Conservation (phyloP, 768 basidiomycete species). For the Termitomyces sp. region DNA sequence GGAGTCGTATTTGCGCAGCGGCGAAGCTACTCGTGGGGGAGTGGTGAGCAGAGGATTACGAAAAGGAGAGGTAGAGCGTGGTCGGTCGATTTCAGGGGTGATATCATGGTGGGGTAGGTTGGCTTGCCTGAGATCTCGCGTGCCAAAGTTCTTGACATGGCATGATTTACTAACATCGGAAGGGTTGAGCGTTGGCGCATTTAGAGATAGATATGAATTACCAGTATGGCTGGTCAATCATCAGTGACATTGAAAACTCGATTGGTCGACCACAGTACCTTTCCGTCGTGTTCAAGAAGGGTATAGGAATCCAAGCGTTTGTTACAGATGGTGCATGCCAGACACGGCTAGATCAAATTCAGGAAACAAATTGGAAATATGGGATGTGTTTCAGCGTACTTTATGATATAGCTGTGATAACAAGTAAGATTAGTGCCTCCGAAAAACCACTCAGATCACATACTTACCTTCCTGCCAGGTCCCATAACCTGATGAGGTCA, state of each 20-base stretch:
- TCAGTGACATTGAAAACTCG: neutral
- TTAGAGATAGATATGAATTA: constrained; percentile 15
- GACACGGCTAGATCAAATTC: constrained; percentile 57
- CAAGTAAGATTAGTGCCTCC: constrained; percentile 2
- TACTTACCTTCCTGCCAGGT: constrained; percentile 76
- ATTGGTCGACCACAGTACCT: constrained; percentile 43
- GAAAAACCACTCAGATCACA: constrained; percentile 19
- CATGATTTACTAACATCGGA: constrained; percentile 65
- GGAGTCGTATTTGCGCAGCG: constrained; percentile 18
- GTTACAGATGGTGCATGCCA: constrained; percentile 72
- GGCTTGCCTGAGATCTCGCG: constrained; percentile 66
- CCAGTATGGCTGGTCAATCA: constrained; percentile 47
- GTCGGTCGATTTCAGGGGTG: constrained; percentile 19
- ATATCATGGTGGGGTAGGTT: constrained; percentile 57
- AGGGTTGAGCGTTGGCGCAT: neutral
- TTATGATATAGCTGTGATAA: constrained; percentile 71
- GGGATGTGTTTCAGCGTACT: constrained; percentile 31
- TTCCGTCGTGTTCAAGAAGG: constrained; percentile 79
- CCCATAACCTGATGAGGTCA: constrained; percentile 61
- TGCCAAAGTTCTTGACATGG: constrained; percentile 78
- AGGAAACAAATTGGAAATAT: neutral
- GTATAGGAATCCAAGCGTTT: constrained; percentile 76
- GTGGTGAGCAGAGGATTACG: constrained; percentile 19
- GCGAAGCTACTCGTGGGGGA: constrained; percentile 29
- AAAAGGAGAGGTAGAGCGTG: constrained; percentile 19